These are phyloP conservation scores for Penicillium chermesinum DNA, from an alignment of 495 filamentous ascomycete species.

Conservation along the genomic window DNA sequence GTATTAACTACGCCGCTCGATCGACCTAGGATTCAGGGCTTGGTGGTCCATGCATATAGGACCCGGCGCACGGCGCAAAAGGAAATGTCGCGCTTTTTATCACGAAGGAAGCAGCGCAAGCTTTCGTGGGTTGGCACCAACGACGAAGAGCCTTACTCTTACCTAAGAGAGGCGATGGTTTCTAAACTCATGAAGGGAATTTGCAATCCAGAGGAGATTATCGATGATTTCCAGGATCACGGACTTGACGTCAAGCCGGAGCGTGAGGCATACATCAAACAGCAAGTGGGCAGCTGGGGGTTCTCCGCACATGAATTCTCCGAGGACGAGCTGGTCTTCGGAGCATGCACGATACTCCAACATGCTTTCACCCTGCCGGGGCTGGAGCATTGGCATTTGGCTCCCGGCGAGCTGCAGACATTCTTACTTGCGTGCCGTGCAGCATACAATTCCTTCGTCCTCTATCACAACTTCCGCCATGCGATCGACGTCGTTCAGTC, in stretches of 20 bases:
- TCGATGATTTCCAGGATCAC: conserved; percentile 46
- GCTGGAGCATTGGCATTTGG: conserved; percentile 70
- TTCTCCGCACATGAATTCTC: conserved; percentile 86
- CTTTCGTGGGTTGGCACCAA: conserved; percentile 90
- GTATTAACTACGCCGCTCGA: conserved; percentile 74
- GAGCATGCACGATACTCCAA: conserved; percentile 75
- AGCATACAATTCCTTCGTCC: conserved; percentile 90
- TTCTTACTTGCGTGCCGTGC: conserved; percentile 80
- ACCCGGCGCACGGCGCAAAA: conserved; percentile 64
- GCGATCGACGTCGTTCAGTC: conserved; percentile 95
- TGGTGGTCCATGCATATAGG: conserved; percentile 79
- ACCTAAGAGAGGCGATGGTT: conserved; percentile 83
- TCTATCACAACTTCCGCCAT: conserved; percentile 99
- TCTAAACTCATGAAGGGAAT: conserved; percentile 89
- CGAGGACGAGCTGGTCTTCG: conserved; percentile 82
- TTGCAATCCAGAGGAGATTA: conserved; percentile 64
- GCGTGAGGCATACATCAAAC: conserved; percentile 56
- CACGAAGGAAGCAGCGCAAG: conserved; percentile 64
- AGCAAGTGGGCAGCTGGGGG: conserved; percentile 72
- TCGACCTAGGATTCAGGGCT: conserved; percentile 59
- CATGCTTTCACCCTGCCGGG: conserved; percentile 83
- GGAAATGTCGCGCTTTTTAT: conserved; percentile 62
- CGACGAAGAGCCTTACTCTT: conserved; percentile 81
- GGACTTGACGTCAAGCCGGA: conserved; percentile 44
- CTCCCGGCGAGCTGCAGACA: conserved; percentile 70